Evolutionary conservation across 1,284 basidiomycete species (phyloP).

Genomic region (Austroboletus niveus): DNA sequence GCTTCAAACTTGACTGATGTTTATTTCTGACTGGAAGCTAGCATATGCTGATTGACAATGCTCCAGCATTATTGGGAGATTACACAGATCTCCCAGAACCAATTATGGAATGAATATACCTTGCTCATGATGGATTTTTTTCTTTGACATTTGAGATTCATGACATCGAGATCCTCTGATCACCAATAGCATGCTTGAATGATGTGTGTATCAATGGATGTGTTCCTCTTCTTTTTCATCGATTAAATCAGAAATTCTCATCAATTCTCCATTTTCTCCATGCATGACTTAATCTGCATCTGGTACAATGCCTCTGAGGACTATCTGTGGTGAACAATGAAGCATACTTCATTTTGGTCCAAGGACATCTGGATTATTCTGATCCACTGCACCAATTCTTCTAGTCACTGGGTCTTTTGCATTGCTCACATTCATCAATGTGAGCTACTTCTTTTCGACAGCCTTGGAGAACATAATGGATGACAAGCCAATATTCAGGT

Average conservation of each 20-base stretch:
- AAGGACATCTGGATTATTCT: constrained; percentile 14
- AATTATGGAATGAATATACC: background rate
- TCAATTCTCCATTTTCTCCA: constrained; percentile 2
- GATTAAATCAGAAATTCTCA: no score
- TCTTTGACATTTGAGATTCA: no score
- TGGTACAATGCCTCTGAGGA: constrained; percentile 1
- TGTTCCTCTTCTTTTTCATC: background rate
- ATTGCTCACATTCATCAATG: background rate
- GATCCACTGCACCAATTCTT: constrained; percentile 3
- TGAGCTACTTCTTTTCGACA: constrained; percentile 11
- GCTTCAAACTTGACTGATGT: no score
- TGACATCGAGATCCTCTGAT: background rate
- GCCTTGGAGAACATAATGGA: constrained; percentile 2
- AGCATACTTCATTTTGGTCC: constrained; percentile 7
- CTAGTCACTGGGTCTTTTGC: constrained; percentile 16
- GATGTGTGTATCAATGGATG: constrained; percentile 12
- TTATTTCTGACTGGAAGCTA: no score
- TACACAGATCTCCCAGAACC: no score
- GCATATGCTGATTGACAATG: no score
- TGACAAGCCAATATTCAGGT: no score
- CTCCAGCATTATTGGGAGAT: no score
- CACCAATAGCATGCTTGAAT: constrained; percentile 2
- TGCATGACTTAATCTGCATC: constrained; percentile 6
- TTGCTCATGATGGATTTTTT: no score
- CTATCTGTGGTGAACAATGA: constrained; percentile 5